Evolutionary conservation across 2,329 filamentous ascomycete genomes (phyloP), one percentile per base, ranked within the genome.

Genomic region (Coniosporium tulheliwenetii): DNA sequence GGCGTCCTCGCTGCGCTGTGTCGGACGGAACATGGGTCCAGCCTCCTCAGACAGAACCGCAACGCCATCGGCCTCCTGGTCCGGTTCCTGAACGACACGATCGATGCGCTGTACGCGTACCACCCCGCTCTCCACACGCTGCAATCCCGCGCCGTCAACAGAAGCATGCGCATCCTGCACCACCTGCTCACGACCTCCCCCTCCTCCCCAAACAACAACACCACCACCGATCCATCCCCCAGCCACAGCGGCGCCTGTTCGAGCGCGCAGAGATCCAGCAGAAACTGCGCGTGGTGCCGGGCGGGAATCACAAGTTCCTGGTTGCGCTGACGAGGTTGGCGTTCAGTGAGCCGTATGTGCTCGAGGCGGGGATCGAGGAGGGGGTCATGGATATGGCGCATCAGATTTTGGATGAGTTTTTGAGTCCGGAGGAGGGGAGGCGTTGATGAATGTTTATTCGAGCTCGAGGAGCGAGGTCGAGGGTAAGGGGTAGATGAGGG

Each of bases 311-410:
- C 52, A 85, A 86, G 40, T 89, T 93, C 52, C 66, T 93, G 1
- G 73, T 95, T 8, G 77, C 77, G 2, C 64, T 98, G 36, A 86
- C 85, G 0, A 66, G 89, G 35, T 63, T 96, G n/a, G 85, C 84
- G 0, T 95, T 94, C 56, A 79, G 77, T 5, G 85, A 93, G 45
- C 81, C 85, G 29, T 59, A 83, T 8, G 72, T 91, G 9, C 69
- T 93, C 26, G 86, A 95, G 59, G 67, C 69, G 1, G 79, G 79
- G 0, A 80, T 93, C 40, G 80, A 82, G 31, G 74, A 80, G 26
- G 83, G 85, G 47, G 84, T 85, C 1, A 75, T 81, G 1, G 83
- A 89, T 47, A 77, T 80, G 59, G 89, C 91, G 3, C 79, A 89
- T 50, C 77, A 82, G 52, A 66, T 98, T 46, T 60, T 96, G 33